Evolutionary conservation across 176 grass and related monocot genomes (phyloP).

Genomic region (Zea luxurians): DNA sequence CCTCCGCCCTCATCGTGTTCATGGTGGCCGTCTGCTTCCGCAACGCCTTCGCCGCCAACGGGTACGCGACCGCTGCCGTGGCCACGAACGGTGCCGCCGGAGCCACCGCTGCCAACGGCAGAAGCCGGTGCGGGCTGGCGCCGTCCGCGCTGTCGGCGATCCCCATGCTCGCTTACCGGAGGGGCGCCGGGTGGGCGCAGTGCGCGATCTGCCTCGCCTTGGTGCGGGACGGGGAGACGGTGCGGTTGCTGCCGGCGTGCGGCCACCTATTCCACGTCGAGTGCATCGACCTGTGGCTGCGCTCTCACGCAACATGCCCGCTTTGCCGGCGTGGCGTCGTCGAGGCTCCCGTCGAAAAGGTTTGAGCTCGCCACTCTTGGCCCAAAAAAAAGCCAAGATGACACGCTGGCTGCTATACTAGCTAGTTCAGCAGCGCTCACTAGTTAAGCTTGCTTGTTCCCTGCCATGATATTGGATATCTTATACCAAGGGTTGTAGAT

Average conservation of each 20-base stretch:
- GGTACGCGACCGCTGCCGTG: constrained; percentile 3
- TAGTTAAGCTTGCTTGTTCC: no score
- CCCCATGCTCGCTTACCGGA: constrained; percentile 40
- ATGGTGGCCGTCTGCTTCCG: constrained; percentile 32
- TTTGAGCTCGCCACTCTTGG: background rate
- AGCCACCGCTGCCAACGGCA: background rate
- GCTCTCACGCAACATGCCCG: constrained; percentile 55
- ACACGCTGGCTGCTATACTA: background rate
- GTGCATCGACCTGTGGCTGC: constrained; percentile 66
- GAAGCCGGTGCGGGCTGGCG: constrained; percentile 18
- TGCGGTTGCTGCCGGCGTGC: constrained; percentile 51
- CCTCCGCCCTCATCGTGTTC: constrained; percentile 40
- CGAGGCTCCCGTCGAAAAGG: constrained; percentile 11
- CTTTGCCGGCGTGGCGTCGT: constrained; percentile 50
- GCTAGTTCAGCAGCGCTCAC: no score
- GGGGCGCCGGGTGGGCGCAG: constrained; percentile 40
- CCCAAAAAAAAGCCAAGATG: background rate
- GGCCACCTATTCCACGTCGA: constrained; percentile 57
- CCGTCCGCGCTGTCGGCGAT: constrained; percentile 42
- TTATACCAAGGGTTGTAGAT: background rate
- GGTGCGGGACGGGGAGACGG: constrained; percentile 43
- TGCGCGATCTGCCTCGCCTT: constrained; percentile 56
- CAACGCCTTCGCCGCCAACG: constrained; percentile 1
- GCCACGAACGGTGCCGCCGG: no score
- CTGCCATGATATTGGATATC: background rate